Percentiles rank a stretch among this genome's conserved stretches.
These are phyloP conservation scores for Cordyceps cicadae DNA, from an alignment of 2,329 filamentous ascomycete genomes.

Conservation along the genomic window DNA sequence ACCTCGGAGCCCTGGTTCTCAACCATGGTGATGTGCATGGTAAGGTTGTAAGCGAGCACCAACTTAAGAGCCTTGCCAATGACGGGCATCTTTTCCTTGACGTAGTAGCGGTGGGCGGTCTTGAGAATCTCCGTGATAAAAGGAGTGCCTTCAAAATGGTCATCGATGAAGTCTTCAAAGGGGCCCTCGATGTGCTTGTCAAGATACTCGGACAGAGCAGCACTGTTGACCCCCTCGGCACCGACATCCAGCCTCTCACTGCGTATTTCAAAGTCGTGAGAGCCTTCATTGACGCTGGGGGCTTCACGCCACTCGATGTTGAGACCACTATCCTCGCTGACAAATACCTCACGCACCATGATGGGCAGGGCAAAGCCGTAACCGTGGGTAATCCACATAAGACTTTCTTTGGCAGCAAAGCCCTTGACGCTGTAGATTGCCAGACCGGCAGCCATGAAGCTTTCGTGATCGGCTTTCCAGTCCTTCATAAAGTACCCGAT, in stretches of 20 bases:
- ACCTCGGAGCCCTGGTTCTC: conserved; percentile 81
- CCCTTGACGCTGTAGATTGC: conserved; percentile 95
- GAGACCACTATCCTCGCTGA: conserved; percentile 87
- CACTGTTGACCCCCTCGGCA: conserved; percentile 74
- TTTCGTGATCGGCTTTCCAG: conserved; percentile 95
- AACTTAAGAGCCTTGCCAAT: conserved; percentile 94
- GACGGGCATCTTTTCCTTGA: conserved; percentile 77
- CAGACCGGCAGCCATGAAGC: conserved; percentile 77
- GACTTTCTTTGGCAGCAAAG: conserved; percentile 55
- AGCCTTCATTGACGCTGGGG: conserved; percentile 56
- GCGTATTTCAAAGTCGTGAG: conserved; percentile 73
- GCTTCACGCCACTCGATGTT: conserved; percentile 90
- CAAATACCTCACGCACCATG: conserved; percentile 87
- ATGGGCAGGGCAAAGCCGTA: conserved; percentile 91
- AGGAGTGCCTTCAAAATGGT: conserved; percentile 90
- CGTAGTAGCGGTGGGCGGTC: conserved; percentile 89
- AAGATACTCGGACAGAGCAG: conserved; percentile 81
- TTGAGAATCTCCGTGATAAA: conserved; percentile 95
- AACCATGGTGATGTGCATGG: conserved; percentile 87
- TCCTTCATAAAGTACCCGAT: conserved; percentile 99
- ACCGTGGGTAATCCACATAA: conserved; percentile 91
- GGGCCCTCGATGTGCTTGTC: conserved; percentile 89
- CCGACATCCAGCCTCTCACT: conserved; percentile 86
- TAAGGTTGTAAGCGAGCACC: conserved; percentile 91
- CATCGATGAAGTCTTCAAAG: conserved; percentile 89